A percentile compares a stretch with the other conserved stretches of the same genome.
Conservation (phyloP, 805 yeast genomes). For the Lipomyces oligophaga region DNA sequence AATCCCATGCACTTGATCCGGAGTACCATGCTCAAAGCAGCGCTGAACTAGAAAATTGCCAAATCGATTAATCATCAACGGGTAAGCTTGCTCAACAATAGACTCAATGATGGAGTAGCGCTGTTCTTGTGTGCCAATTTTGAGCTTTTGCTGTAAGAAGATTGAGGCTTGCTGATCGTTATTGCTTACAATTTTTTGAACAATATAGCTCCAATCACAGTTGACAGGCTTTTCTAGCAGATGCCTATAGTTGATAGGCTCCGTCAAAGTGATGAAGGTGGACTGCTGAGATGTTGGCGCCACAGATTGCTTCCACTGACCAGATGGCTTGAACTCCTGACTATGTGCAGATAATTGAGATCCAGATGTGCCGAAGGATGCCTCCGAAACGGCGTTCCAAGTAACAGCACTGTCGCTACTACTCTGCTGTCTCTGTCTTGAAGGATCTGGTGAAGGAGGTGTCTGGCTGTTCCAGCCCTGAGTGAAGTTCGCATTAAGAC, state of each 20-base stretch:
- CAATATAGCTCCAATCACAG: constrained; percentile 37
- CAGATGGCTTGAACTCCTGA: constrained; percentile 19
- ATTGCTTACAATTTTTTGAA: constrained; percentile 36
- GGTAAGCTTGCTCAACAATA: constrained; percentile 33
- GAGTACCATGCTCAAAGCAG: constrained; percentile 39
- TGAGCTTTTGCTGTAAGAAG: constrained; percentile 42
- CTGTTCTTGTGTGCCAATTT: constrained; percentile 34
- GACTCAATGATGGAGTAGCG: constrained; percentile 35
- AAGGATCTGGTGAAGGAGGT: too few relatives aligned
- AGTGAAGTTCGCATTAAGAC: too few relatives aligned
- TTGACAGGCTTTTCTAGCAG: constrained; percentile 33
- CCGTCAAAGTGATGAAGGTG: constrained; percentile 22
- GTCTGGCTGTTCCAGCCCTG: too few relatives aligned
- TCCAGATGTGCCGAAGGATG: constrained; percentile 5
- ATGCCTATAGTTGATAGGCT: constrained; percentile 36
- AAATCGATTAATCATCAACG: constrained; percentile 42
- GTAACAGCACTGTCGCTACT: too few relatives aligned
- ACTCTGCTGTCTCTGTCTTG: too few relatives aligned
- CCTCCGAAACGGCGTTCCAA: too few relatives aligned
- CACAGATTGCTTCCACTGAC: neutral
- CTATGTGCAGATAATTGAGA: constrained; percentile 22
- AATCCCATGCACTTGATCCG: constrained; percentile 32
- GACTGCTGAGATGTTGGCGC: too few relatives aligned
- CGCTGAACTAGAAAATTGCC: constrained; percentile 44
- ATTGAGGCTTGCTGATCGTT: constrained; percentile 45